Conservation (phyloP, 768 basidiomycete genomes). For the Russula brevipes region DNA sequence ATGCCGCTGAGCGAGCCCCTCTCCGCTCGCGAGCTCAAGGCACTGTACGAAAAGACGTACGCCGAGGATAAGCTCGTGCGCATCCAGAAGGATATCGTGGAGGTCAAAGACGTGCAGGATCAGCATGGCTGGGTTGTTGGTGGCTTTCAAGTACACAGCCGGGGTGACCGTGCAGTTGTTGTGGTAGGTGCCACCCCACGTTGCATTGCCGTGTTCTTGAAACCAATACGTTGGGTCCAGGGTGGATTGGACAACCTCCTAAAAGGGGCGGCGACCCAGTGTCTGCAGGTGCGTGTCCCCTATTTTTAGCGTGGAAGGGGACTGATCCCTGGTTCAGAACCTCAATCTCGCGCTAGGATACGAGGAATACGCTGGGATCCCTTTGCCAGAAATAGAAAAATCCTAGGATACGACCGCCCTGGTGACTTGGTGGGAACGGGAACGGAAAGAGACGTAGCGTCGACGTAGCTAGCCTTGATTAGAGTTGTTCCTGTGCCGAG, state of each 20-base stretch:
- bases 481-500: too few species aligned
- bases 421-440: not conserved
- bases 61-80: constrained; percentile 64
- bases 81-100: constrained; percentile 64
- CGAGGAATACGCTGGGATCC: constrained; percentile 79
- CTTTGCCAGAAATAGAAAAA: constrained; percentile 27
- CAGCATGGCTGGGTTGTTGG: constrained; percentile 90
- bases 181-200: constrained; percentile 53
- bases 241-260: constrained; percentile 94
- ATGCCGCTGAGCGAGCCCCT: constrained; percentile 69
- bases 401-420: not conserved
- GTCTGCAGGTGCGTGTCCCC: constrained; percentile 65
- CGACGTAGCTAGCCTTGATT: too few species aligned
- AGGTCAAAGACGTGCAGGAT: constrained; percentile 67
- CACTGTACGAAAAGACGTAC: constrained; percentile 77
- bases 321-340: constrained; percentile 49
- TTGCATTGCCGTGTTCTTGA: not conserved
- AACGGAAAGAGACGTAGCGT: not conserved
- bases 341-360: constrained; percentile 86
- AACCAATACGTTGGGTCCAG: constrained; percentile 36
- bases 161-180: constrained; percentile 87
- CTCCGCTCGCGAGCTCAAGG: constrained; percentile 64
- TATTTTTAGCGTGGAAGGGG: not conserved
- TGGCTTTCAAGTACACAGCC: constrained; percentile 89
- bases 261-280: constrained; percentile 99